Percentiles rank a stretch among this genome's conserved stretches.
These are phyloP conservation scores for Onygena corvina DNA, from an alignment of 2,329 filamentous ascomycete species.

Conservation along the genomic window DNA sequence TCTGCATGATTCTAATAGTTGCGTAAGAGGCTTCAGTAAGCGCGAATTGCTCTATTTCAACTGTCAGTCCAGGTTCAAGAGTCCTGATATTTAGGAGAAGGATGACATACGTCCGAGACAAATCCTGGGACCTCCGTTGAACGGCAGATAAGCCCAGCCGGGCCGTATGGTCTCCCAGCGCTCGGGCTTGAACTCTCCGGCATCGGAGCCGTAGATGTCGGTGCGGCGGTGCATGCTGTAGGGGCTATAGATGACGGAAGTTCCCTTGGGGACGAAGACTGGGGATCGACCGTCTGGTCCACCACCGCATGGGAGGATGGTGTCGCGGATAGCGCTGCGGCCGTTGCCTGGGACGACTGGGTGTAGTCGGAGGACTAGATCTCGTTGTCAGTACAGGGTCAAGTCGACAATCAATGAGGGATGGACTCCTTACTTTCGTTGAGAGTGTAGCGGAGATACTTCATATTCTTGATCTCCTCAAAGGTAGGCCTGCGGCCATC, in stretches of 20 bases:
- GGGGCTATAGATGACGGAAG: conserved; percentile 33
- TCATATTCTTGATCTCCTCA: conserved; percentile 76
- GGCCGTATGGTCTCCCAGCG: conserved; percentile 42
- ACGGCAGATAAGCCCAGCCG: conserved; percentile 43
- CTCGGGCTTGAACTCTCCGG: conserved; percentile 38
- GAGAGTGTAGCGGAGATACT: conserved; percentile 59
- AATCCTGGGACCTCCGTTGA: conserved; percentile 43
- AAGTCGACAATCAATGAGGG: background rate
- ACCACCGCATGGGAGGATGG: conserved; percentile 57
- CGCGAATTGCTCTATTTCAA: conserved; percentile 30
- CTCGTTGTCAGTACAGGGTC: background rate
- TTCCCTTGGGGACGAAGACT: conserved; percentile 38
- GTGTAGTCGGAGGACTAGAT: conserved; percentile 52
- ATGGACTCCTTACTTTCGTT: conserved; percentile 47
- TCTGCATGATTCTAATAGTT: conserved; percentile 28
- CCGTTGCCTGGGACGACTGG: conserved; percentile 69
- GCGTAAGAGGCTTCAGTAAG: conserved; percentile 34
- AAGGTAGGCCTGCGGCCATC: conserved; percentile 58
- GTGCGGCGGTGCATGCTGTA: conserved; percentile 41
- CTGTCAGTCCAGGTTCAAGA: background rate
- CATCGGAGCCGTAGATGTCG: conserved; percentile 40
- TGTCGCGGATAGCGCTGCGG: conserved; percentile 58
- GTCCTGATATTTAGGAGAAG: background rate
- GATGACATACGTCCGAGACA: conserved; percentile 38
- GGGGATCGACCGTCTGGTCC: conserved; percentile 37